phyloP scores from a whole-genome alignment of 768 basidiomycete genomes.

The Mycena polygramma region DNA sequence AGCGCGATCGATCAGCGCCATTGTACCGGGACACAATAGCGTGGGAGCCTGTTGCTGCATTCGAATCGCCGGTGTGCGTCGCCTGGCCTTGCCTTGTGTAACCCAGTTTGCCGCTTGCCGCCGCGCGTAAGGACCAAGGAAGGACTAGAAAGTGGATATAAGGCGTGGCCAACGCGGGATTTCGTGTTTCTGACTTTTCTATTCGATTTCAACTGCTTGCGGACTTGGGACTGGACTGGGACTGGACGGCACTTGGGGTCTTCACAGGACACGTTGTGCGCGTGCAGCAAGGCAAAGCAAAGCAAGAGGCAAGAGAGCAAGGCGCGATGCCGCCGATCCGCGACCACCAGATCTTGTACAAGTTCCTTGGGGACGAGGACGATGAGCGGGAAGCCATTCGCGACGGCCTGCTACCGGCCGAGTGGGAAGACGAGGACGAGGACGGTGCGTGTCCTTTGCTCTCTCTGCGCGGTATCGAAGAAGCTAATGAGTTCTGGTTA shows the following conservation, averaged over 20 bases:
- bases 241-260: background rate
- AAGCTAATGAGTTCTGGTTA: background rate
- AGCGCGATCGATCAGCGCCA: conserved; percentile 23
- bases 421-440: conserved; percentile 11
- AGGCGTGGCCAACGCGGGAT: too few relatives aligned
- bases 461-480: background rate
- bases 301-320: background rate
- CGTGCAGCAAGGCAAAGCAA: background rate
- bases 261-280: background rate
- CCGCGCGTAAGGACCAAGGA: background rate
- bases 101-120: background rate
- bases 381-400: conserved; percentile 9
- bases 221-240: background rate
- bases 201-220: background rate
- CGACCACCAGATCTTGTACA: conserved; percentile 35
- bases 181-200: too few relatives aligned
- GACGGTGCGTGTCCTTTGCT: conserved; percentile 23
- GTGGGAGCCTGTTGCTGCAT: conserved; percentile 14
- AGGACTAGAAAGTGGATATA: too few relatives aligned
- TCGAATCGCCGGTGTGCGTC: conserved; percentile 6
- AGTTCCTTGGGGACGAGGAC: conserved; percentile 36
- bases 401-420: conserved; percentile 4
- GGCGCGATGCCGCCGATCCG: conserved; percentile 37
- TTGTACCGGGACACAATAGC: conserved; percentile 27
- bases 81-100: background rate